Evolutionary conservation across 805 yeast species (phyloP).

Genomic region (Starmerella ratchasimensis): DNA sequence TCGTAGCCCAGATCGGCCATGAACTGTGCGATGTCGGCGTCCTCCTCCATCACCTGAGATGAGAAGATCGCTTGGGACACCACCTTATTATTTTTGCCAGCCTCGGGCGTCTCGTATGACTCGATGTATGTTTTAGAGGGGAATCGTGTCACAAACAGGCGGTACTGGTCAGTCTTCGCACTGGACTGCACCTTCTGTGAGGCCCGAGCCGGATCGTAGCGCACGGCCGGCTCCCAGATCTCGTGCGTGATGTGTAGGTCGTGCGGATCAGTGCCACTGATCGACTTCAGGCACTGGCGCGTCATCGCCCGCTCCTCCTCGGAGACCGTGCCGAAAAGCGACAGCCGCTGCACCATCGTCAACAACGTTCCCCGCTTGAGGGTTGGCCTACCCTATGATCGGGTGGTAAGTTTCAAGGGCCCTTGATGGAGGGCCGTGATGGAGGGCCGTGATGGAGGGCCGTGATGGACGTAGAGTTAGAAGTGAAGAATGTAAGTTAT

Average conservation of each 20-base stretch:
- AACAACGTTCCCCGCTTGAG: too few relatives aligned
- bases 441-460: too few relatives aligned
- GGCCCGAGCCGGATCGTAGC: constrained; percentile 24
- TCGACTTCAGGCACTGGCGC: constrained; percentile 25
- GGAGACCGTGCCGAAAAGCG: constrained; percentile 25
- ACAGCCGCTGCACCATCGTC: constrained; percentile 27
- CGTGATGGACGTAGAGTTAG: too few relatives aligned
- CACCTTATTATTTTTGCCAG: constrained; percentile 32
- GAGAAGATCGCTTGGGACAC: constrained; percentile 57
- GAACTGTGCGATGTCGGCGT: constrained; percentile 28
- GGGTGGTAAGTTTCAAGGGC: too few relatives aligned
- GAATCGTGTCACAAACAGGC: constrained; percentile 18
- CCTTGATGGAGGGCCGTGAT: too few relatives aligned
- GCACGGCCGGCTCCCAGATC: constrained; percentile 25
- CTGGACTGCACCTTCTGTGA: constrained; percentile 16
- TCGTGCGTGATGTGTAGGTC: constrained; percentile 21
- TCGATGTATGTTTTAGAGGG: constrained; percentile 13
- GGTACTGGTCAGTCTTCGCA: constrained; percentile 23
- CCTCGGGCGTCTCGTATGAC: constrained; percentile 29
- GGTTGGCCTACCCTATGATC: too few relatives aligned
- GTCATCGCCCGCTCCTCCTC: constrained; percentile 24
- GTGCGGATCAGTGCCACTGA: constrained; percentile 28
- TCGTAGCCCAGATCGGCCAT: constrained; percentile 60
- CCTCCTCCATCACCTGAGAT: constrained; percentile 25
- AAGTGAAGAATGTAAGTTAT: too few relatives aligned